phyloP scores from a whole-genome alignment of 441 rosid genomes.

The Croton laevigatus region DNA sequence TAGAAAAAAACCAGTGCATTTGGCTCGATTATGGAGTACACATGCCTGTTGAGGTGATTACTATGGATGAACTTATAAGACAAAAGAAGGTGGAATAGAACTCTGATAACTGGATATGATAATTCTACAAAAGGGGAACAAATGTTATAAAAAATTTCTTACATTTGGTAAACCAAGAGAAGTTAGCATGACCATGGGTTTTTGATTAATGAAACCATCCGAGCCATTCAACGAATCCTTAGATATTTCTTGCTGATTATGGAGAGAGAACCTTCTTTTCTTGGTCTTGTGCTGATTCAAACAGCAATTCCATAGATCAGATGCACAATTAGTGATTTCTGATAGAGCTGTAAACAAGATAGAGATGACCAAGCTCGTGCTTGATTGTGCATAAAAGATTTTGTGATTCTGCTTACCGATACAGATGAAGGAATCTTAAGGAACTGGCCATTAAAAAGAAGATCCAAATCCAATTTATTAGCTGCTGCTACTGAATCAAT shows the following conservation, averaged over 20 bases:
- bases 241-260: neutral
- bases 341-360: too few relatives aligned
- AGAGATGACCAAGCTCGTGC: too few relatives aligned
- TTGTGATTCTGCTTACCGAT: constrained; percentile 9
- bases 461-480: constrained; percentile 27
- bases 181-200: constrained; percentile 6
- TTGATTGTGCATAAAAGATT: too few relatives aligned
- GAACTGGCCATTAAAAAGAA: constrained; percentile 31
- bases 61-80: constrained; percentile 7
- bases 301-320: too few relatives aligned
- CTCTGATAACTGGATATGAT: neutral
- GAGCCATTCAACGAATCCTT: neutral
- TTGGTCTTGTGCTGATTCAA: constrained; percentile 11
- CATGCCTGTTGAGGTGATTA: neutral
- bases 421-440: constrained; percentile 25
- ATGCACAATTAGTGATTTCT: too few relatives aligned
- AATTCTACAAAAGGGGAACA: neutral
- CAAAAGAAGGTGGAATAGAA: neutral
- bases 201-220: neutral
- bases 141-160: neutral
- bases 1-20: constrained; percentile 36
- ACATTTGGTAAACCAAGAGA: constrained; percentile 14
- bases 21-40: constrained; percentile 31
- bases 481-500: constrained; percentile 18
- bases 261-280: neutral